phyloP scores from a whole-genome alignment of 1,139 yeast genomes.

The Geotrichum citri-aurantii region DNA sequence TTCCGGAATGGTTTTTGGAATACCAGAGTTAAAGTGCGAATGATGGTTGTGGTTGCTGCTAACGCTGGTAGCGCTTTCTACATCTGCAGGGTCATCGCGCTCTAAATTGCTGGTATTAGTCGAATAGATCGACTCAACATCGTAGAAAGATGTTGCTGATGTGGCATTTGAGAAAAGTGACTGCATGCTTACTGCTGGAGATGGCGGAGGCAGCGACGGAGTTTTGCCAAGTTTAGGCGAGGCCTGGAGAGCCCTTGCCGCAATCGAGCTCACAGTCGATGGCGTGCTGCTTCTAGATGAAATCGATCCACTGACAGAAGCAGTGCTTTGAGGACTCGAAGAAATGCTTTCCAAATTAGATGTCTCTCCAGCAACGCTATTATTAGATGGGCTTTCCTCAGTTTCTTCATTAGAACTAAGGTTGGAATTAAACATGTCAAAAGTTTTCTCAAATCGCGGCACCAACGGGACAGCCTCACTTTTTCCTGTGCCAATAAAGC shows the following conservation, averaged over 20 bases:
- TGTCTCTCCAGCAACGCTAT: neutral
- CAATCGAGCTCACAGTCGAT: neutral
- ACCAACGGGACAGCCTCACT: conserved; percentile 10
- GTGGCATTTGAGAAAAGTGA: neutral
- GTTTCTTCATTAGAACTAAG: neutral
- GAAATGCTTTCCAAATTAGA: neutral
- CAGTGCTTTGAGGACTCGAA: neutral
- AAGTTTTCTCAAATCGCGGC: conserved; percentile 12
- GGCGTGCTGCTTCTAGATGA: neutral
- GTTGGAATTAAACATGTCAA: conserved; percentile 7
- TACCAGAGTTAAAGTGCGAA: neutral
- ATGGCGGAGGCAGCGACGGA: conserved; percentile 12
- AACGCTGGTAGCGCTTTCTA: neutral
- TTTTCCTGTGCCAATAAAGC: neutral
- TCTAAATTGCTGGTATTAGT: neutral
- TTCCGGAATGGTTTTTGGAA: neutral
- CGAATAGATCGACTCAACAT: neutral
- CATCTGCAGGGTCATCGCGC: neutral
- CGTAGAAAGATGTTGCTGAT: neutral
- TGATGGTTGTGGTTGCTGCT: neutral
- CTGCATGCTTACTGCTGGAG: conserved; percentile 4
- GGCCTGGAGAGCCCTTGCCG: conserved; percentile 4
- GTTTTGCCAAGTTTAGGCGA: conserved; percentile 16
- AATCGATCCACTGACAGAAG: neutral
- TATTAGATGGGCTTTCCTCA: neutral